Evolutionary conservation across 2,329 filamentous ascomycete species (phyloP).

Genomic region (Nemania diffusa): DNA sequence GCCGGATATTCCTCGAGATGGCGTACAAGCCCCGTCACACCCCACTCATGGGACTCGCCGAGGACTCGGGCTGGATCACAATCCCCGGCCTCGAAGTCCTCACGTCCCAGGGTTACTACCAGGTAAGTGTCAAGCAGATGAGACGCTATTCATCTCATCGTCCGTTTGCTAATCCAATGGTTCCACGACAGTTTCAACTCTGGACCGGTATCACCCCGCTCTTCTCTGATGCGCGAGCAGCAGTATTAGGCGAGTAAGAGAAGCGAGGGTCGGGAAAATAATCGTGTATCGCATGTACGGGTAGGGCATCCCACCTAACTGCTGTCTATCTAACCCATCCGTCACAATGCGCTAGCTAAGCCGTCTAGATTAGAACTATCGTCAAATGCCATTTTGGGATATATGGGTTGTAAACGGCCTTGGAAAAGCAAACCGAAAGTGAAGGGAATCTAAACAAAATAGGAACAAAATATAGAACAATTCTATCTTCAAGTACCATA

Average conservation of each 20-base stretch:
- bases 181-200: constrained; percentile 70
- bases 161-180: constrained; percentile 23
- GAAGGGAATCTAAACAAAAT: neutral
- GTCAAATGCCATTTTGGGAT: neutral
- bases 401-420: neutral
- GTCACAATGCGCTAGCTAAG: neutral
- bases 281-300: neutral
- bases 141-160: neutral
- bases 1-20: constrained; percentile 86
- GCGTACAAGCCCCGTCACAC: constrained; percentile 92
- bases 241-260: constrained; percentile 59
- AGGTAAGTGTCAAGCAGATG: constrained; percentile 63
- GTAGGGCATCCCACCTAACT: neutral
- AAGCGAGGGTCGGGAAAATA: neutral
- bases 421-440: neutral
- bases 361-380: neutral
- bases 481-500: neutral
- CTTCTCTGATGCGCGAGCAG: constrained; percentile 74
- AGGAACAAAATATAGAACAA: constrained; percentile 2
- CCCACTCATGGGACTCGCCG: constrained; percentile 83
- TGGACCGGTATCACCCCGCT: constrained; percentile 86
- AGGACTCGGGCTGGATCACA: constrained; percentile 80
- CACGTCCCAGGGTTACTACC: constrained; percentile 87
- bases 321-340: neutral
- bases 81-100: constrained; percentile 91